phyloP scores from a whole-genome alignment of 2,329 filamentous ascomycete genomes.

The Leptographium wingfieldii region DNA sequence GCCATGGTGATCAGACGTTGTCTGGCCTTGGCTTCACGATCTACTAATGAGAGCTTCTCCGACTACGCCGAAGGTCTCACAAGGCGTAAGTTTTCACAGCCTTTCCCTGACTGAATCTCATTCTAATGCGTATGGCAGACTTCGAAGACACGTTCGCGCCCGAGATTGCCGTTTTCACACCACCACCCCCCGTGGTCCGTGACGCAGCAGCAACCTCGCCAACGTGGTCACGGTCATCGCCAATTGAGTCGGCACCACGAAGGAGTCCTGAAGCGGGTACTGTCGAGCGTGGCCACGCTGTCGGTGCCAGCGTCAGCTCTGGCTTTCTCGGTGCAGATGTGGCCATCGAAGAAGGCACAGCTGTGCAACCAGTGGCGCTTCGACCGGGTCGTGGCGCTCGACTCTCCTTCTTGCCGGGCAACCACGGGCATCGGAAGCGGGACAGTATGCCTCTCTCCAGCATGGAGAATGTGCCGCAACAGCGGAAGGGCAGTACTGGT shows the following conservation, averaged over 20 bases:
- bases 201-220: conserved; percentile 29
- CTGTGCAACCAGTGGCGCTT: conserved; percentile 37
- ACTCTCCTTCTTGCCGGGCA: conserved; percentile 41
- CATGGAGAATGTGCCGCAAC: conserved; percentile 4
- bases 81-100: conserved; percentile 39
- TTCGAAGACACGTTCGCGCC: conserved; percentile 51
- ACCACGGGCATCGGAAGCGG: conserved; percentile 17
- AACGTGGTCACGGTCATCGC: conserved; percentile 37
- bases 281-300: conserved; percentile 18
- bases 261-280: conserved; percentile 19
- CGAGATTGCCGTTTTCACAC: conserved; percentile 51
- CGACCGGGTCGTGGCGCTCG: conserved; percentile 38
- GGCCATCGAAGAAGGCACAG: conserved; percentile 32
- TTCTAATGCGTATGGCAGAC: conserved; percentile 24
- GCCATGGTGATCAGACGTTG: conserved; percentile 78
- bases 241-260: conserved; percentile 19
- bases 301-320: not conserved
- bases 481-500: conserved; percentile 10
- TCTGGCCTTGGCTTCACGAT: conserved; percentile 54
- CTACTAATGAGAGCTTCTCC: conserved; percentile 45
- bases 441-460: conserved; percentile 9
- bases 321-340: not conserved
- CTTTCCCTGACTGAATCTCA: not conserved
- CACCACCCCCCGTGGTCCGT: conserved; percentile 29
- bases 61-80: conserved; percentile 47